Evolutionary conservation across 2,329 filamentous ascomycete genomes (phyloP).

Genomic region (Macrophomina phaseolina): DNA sequence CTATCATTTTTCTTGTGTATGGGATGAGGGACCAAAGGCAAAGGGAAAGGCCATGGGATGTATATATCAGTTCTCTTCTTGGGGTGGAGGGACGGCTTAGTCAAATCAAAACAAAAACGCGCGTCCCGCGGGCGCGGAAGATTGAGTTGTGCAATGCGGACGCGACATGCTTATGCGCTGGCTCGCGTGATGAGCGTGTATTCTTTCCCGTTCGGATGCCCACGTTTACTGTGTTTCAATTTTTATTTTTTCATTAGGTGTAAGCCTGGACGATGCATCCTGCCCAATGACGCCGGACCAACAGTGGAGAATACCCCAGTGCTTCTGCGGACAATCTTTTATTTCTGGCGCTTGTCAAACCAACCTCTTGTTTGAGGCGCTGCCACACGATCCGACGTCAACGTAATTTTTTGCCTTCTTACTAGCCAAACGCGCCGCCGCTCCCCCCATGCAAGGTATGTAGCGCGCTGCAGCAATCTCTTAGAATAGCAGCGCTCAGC

Average conservation of each 20-base stretch:
- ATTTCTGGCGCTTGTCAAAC: not conserved
- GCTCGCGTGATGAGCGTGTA: slow-evolving; percentile 4
- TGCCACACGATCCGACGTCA: slow-evolving; percentile 11
- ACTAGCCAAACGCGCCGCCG: too few relatives aligned
- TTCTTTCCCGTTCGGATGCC: not conserved
- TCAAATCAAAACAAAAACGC: slow-evolving; percentile 6
- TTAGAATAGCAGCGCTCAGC: slow-evolving; percentile 14
- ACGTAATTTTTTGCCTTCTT: not conserved
- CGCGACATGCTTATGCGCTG: not conserved
- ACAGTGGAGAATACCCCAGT: not conserved
- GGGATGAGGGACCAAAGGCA: slow-evolving; percentile 1
- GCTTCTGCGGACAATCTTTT: not conserved
- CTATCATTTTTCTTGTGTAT: not conserved
- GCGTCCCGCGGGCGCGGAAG: slow-evolving; percentile 1
- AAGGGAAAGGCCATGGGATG: not conserved
- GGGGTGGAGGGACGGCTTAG: not conserved
- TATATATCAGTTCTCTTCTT: slow-evolving; percentile 7
- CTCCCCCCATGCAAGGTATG: too few relatives aligned
- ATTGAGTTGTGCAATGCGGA: not conserved
- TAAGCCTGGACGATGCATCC: not conserved
- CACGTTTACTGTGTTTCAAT: not conserved
- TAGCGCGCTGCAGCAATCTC: slow-evolving; percentile 5
- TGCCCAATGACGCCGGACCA: slow-evolving; percentile 16
- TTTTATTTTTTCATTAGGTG: not conserved
- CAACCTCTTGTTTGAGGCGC: slow-evolving; percentile 6